Evolutionary conservation across 768 basidiomycete species (phyloP).

Genomic region (Daedalea quercina): DNA sequence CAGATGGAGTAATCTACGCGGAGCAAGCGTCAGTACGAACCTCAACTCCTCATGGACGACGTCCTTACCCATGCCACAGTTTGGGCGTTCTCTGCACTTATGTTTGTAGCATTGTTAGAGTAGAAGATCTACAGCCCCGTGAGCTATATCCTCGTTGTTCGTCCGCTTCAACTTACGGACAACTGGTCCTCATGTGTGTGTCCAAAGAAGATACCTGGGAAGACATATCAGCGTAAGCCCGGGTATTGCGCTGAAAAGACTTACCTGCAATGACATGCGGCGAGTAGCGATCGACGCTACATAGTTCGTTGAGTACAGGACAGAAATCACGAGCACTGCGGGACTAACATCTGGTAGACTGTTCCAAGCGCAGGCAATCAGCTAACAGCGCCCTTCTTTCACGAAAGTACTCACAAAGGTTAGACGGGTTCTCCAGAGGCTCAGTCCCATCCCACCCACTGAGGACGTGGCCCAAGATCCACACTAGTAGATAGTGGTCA

Average conservation of each 20-base stretch:
- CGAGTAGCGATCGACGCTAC: conserved; percentile 65
- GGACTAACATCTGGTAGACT: conserved; percentile 43
- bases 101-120: conserved; percentile 59
- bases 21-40: neutral
- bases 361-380: neutral
- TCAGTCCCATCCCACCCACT: conserved; percentile 69
- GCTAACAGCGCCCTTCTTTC: neutral
- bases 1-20: conserved; percentile 53
- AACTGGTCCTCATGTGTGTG: conserved; percentile 71
- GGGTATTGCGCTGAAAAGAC: conserved; percentile 19
- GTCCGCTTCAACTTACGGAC: conserved; percentile 31
- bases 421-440: conserved; percentile 52
- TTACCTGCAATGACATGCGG: conserved; percentile 69
- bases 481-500: conserved; percentile 28
- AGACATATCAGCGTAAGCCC: neutral
- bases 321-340: neutral
- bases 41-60: neutral
- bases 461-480: conserved; percentile 48
- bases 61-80: conserved; percentile 39
- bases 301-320: neutral
- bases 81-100: conserved; percentile 47
- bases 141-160: neutral
- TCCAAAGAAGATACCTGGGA: conserved; percentile 63
- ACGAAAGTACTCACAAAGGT: conserved; percentile 45
- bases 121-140: conserved; percentile 49